Conservation (phyloP, 768 basidiomycete species). For the Dentipellis sp. region DNA sequence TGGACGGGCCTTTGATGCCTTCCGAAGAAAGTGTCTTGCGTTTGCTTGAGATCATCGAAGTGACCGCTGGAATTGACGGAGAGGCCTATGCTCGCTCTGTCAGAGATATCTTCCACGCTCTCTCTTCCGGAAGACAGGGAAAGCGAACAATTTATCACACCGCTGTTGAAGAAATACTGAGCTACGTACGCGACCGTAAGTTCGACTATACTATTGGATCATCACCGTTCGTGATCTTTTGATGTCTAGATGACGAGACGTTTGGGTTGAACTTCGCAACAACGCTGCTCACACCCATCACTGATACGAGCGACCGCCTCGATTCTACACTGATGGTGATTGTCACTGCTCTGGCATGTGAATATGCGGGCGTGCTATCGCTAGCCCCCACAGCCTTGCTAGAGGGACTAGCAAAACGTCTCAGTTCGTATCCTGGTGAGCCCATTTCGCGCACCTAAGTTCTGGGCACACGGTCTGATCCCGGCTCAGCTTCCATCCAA, state of each 20-base stretch:
- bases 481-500: constrained; percentile 50
- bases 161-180: constrained; percentile 47
- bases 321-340: constrained; percentile 60
- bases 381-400: constrained; percentile 41
- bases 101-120: constrained; percentile 28
- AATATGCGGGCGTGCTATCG: constrained; percentile 45
- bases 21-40: constrained; percentile 35
- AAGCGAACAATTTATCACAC: constrained; percentile 40
- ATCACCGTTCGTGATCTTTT: not conserved
- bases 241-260: not conserved
- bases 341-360: constrained; percentile 57
- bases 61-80: constrained; percentile 39
- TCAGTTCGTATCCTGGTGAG: constrained; percentile 37
- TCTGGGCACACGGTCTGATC: constrained; percentile 5
- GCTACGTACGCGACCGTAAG: constrained; percentile 41
- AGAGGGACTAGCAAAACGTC: constrained; percentile 30
- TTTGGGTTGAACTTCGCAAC: constrained; percentile 28
- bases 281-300: constrained; percentile 6
- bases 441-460: constrained; percentile 3
- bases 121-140: constrained; percentile 25
- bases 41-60: constrained; percentile 46
- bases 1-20: constrained; percentile 25
- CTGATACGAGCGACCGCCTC: constrained; percentile 13
- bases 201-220: constrained; percentile 2
- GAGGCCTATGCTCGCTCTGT: constrained; percentile 48